A percentile compares a stretch with the other conserved stretches of the same genome.
Conservation (phyloP, 371 early-diverging fungal species). For the Dinochytrium kinnereticum region DNA sequence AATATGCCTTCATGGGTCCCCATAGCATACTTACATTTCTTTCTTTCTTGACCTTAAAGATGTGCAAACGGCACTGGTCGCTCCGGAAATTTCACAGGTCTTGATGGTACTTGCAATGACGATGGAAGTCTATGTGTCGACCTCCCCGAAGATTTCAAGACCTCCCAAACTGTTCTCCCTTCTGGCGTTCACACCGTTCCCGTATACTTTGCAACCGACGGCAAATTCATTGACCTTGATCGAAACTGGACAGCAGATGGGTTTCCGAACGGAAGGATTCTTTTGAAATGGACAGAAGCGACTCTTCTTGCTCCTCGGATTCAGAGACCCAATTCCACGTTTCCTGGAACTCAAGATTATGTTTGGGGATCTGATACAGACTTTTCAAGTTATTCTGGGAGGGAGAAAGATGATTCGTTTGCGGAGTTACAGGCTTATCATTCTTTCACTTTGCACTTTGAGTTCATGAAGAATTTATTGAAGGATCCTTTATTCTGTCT, state of each 20-base stretch:
- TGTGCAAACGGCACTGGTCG: constrained; percentile 24
- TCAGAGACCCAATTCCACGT: neutral
- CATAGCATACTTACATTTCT: neutral
- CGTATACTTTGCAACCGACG: constrained; percentile 33
- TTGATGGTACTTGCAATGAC: constrained; percentile 26
- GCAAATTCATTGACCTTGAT: constrained; percentile 36
- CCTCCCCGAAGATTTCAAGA: constrained; percentile 23
- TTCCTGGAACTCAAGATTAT: neutral
- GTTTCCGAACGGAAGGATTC: constrained; percentile 28
- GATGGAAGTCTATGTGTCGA: constrained; percentile 30
- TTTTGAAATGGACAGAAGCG: constrained; percentile 34
- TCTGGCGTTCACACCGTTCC: constrained; percentile 11
- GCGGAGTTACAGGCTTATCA: constrained; percentile 40
- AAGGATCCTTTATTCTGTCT: constrained; percentile 31
- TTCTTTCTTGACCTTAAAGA: neutral
- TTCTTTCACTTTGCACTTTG: constrained; percentile 25
- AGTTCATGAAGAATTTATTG: constrained; percentile 31
- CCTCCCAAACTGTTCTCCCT: neutral
- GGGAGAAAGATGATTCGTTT: constrained; percentile 29
- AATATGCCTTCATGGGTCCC: too few species aligned
- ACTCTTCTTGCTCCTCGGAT: constrained; percentile 36
- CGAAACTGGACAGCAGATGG: constrained; percentile 36
- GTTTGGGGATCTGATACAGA: constrained; percentile 36
- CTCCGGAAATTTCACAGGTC: neutral
- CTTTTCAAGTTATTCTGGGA: constrained; percentile 26